phyloP scores from a whole-genome alignment of 139 green algal genomes.

The Micractinium sp. region DNA sequence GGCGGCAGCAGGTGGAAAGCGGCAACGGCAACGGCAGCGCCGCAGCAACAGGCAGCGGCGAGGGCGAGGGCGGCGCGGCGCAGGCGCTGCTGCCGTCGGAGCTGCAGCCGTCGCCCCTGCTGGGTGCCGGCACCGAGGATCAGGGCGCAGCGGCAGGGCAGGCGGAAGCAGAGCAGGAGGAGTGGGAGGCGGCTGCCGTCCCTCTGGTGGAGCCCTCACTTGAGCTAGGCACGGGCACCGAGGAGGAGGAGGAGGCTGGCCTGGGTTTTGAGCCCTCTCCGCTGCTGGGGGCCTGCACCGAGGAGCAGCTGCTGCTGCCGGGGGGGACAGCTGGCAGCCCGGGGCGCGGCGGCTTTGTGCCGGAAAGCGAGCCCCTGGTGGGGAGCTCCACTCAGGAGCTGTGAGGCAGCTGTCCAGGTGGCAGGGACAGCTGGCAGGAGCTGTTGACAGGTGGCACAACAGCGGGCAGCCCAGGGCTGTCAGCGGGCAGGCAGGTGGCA shows the following conservation, averaged over 20 bases:
- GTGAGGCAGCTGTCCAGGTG: neutral
- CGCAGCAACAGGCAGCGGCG: neutral
- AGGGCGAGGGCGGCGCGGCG: neutral
- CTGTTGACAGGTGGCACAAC: too few species aligned
- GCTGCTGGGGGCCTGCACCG: neutral
- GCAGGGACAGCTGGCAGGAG: too few species aligned
- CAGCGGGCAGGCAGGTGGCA: too few species aligned
- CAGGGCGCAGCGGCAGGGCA: neutral
- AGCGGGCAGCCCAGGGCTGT: too few species aligned
- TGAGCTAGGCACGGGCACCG: neutral
- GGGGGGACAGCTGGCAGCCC: too few species aligned
- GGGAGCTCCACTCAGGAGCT: neutral
- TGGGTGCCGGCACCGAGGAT: conserved; percentile 1
- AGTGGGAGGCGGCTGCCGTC: neutral
- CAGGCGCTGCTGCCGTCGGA: neutral
- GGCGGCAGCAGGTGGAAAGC: neutral
- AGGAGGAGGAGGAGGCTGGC: neutral
- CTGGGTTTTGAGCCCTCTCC: neutral
- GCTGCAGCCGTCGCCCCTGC: neutral
- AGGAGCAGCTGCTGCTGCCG: neutral
- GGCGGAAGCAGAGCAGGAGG: neutral
- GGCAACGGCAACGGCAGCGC: neutral
- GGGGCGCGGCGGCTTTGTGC: neutral
- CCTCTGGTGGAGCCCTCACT: neutral
- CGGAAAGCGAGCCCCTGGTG: neutral